These are phyloP conservation scores for Phytophthora ohioensis DNA, from an alignment of 352 stramenopile genomes.

Conservation along the genomic window DNA sequence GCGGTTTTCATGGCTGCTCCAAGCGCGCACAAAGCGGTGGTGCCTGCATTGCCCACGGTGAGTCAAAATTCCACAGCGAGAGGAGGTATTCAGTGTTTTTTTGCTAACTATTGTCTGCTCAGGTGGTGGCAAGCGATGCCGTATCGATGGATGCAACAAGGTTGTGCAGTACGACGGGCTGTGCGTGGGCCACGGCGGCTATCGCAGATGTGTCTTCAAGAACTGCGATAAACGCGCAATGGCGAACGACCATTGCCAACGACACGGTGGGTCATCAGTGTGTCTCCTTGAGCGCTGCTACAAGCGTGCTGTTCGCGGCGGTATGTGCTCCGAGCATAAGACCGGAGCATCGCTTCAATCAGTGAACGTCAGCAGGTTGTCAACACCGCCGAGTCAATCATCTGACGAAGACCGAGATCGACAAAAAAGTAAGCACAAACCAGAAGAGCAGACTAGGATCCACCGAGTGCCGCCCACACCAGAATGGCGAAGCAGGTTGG, in stretches of 20 bases:
- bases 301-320: conserved; percentile 38
- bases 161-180: conserved; percentile 72
- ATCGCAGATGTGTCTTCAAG: conserved; percentile 52
- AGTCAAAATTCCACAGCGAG: conserved; percentile 1
- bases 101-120: background rate
- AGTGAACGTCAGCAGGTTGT: conserved; percentile 7
- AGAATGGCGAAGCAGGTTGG: conserved; percentile 4
- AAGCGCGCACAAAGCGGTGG: conserved; percentile 61
- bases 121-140: conserved; percentile 64
- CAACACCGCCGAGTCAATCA: conserved; percentile 13
- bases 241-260: conserved; percentile 52
- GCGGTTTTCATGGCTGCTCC: conserved; percentile 47
- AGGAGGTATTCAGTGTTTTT: too few species aligned
- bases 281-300: conserved; percentile 26
- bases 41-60: conserved; percentile 60
- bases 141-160: conserved; percentile 63
- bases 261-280: conserved; percentile 51
- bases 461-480: background rate
- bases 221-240: conserved; percentile 51
- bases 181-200: conserved; percentile 62
- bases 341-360: conserved; percentile 17
- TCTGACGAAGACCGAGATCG: conserved; percentile 14
- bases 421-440: background rate
- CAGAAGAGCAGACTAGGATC: background rate
- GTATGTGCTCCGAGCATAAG: conserved; percentile 42